phyloP scores from a whole-genome alignment of 1,284 basidiomycete genomes.

The Cryptococcus sp. region DNA sequence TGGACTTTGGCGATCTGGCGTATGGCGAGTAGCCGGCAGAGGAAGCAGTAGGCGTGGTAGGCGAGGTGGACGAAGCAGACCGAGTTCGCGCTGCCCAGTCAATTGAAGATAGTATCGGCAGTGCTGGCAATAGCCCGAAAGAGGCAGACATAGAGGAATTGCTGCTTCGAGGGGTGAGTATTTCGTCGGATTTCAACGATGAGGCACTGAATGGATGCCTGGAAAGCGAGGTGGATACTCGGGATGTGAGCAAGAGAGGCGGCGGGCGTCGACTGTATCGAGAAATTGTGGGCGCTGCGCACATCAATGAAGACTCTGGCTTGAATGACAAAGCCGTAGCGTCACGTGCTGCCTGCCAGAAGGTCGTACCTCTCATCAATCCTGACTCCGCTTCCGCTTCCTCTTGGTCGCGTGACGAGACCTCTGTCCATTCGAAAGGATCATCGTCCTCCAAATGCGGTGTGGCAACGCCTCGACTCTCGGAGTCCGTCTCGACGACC shows the following conservation, averaged over 20 bases:
- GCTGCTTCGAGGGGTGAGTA: constrained; percentile 4
- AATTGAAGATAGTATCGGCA: constrained; percentile 21
- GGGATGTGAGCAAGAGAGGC: constrained; percentile 15
- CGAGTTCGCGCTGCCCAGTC: constrained; percentile 14
- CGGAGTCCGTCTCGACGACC: constrained; percentile 3
- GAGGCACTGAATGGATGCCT: constrained; percentile 11
- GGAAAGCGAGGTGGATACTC: constrained; percentile 7
- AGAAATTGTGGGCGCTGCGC: too few species aligned
- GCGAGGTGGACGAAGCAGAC: constrained; percentile 12
- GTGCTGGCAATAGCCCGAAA: constrained; percentile 21
- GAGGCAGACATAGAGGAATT: constrained; percentile 1
- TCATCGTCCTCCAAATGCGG: constrained; percentile 19
- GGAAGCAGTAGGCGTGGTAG: neutral
- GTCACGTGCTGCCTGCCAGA: too few species aligned
- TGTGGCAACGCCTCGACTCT: constrained; percentile 11
- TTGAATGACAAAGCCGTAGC: too few species aligned
- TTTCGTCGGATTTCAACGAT: constrained; percentile 7
- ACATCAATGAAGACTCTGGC: too few species aligned
- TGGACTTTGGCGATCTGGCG: too few species aligned
- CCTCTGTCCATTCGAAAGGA: constrained; percentile 8
- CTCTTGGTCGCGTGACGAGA: constrained; percentile 4
- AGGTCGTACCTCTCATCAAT: too few species aligned
- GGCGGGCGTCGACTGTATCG: constrained; percentile 13
- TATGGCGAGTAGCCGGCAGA: too few species aligned
- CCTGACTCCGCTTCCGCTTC: too few species aligned